These are phyloP conservation scores for Mortierella alpina DNA, from an alignment of 192 early-diverging fungal species.

Conservation along the genomic window DNA sequence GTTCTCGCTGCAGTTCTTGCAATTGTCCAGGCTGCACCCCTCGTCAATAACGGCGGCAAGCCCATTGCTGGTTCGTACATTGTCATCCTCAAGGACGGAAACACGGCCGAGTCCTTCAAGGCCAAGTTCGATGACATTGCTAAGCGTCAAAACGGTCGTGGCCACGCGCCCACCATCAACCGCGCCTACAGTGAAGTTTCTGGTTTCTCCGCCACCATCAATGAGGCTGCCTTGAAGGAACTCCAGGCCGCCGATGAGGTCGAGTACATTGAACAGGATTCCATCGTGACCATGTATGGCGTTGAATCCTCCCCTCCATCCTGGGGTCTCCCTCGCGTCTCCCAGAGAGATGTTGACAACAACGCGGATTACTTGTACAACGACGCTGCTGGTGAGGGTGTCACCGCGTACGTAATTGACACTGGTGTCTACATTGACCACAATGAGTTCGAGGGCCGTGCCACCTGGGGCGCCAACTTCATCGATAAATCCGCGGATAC, in stretches of 20 bases:
- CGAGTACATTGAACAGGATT: constrained; percentile 28
- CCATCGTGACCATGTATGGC: constrained; percentile 2
- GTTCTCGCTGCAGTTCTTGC: constrained; percentile 17
- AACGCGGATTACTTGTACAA: constrained; percentile 63
- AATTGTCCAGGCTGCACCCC: constrained; percentile 18
- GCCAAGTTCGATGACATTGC: constrained; percentile 56
- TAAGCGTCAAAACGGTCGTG: constrained; percentile 55
- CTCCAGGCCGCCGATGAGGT: constrained; percentile 57
- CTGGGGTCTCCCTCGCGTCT: constrained; percentile 67
- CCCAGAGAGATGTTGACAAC: constrained; percentile 47
- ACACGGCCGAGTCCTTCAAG: constrained; percentile 11
- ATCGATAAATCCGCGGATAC: constrained; percentile 17
- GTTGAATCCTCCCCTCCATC: constrained; percentile 31
- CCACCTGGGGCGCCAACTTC: constrained; percentile 41
- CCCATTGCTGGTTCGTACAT: constrained; percentile 24
- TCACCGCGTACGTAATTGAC: constrained; percentile 73
- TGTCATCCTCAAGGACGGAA: too few species aligned
- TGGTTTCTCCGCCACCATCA: constrained; percentile 68
- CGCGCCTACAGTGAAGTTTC: constrained; percentile 51
- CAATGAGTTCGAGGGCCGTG: constrained; percentile 62
- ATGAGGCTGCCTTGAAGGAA: constrained; percentile 63
- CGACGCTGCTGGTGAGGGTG: constrained; percentile 67
- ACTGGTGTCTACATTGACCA: constrained; percentile 63
- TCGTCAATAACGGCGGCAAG: constrained; percentile 22
- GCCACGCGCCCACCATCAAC: constrained; percentile 62